phyloP scores from a whole-genome alignment of 2,329 filamentous ascomycete species.

The Arthrobotrys sphaeroides region DNA sequence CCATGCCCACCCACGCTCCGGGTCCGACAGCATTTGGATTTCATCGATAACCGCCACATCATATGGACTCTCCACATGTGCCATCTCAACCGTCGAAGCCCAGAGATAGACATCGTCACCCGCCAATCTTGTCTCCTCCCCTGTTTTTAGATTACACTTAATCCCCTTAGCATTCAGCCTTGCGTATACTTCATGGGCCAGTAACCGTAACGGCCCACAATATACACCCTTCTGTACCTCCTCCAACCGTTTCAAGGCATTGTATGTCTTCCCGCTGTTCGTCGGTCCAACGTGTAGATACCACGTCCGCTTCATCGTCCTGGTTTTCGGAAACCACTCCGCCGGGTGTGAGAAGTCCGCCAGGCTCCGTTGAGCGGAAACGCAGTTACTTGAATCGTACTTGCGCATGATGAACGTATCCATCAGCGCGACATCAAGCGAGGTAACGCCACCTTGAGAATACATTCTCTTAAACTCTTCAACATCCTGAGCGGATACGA shows the following conservation, averaged over 20 bases:
- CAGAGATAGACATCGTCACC: conserved; percentile 70
- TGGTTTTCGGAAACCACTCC: conserved; percentile 90
- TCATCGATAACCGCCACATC: conserved; percentile 98
- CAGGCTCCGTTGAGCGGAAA: conserved; percentile 37
- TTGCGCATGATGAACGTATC: conserved; percentile 48
- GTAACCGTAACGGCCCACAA: conserved; percentile 83
- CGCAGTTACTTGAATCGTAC: conserved; percentile 30
- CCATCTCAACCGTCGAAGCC: conserved; percentile 96
- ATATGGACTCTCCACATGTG: conserved; percentile 68
- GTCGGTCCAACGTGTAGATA: conserved; percentile 96
- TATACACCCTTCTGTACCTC: conserved; percentile 81
- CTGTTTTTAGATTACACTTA: conserved; percentile 82
- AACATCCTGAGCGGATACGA: conserved; percentile 1
- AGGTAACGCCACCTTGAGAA: conserved; percentile 28
- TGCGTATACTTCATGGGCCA: conserved; percentile 95
- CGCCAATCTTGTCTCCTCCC: conserved; percentile 83
- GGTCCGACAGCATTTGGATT: conserved; percentile 93
- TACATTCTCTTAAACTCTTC: conserved; percentile 44
- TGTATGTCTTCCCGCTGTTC: conserved; percentile 98
- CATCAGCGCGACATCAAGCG: conserved; percentile 45
- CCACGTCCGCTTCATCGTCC: conserved; percentile 80
- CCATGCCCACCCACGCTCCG: conserved; percentile 89
- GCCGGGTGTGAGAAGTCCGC: conserved; percentile 65
- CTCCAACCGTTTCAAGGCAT: conserved; percentile 85
- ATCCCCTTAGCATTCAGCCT: conserved; percentile 81